Conservation (phyloP, 2,329 filamentous ascomycete species). For the Calycina marina region DNA sequence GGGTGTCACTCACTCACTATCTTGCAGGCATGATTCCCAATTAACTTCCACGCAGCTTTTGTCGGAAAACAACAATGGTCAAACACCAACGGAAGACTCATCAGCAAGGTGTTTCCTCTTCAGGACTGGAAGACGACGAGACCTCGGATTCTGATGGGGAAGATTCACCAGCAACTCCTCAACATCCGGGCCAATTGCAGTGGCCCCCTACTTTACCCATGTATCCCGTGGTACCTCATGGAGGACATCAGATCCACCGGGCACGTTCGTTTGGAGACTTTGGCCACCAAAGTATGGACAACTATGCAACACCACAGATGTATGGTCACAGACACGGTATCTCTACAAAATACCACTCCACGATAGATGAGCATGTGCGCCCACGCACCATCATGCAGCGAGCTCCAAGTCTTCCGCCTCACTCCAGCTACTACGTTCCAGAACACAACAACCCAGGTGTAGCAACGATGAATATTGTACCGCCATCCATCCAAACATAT, state of each 20-base stretch:
- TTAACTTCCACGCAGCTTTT: conserved; percentile 37
- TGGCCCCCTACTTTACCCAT: conserved; percentile 34
- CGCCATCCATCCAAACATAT: conserved; percentile 32
- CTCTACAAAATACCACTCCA: conserved; percentile 27
- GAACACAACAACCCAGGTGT: conserved; percentile 48
- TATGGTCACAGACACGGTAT: conserved; percentile 34
- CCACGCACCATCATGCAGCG: conserved; percentile 26
- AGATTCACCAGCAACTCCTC: conserved; percentile 44
- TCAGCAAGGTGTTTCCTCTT: conserved; percentile 39
- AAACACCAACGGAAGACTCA: conserved; percentile 50
- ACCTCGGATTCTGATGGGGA: conserved; percentile 27
- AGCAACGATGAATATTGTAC: conserved; percentile 42
- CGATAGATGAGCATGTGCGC: conserved; percentile 28
- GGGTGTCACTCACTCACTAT: no score
- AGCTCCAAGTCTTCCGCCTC: conserved; percentile 18
- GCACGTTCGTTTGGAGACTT: conserved; percentile 41
- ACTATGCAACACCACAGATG: conserved; percentile 19
- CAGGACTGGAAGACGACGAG: conserved; percentile 29
- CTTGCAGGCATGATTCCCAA: neutral
- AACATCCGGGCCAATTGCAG: conserved; percentile 32
- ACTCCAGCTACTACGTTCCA: conserved; percentile 34
- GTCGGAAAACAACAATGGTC: conserved; percentile 57
- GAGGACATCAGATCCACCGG: conserved; percentile 27
- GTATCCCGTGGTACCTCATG: conserved; percentile 22
- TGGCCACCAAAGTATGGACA: conserved; percentile 30